phyloP scores from a whole-genome alignment of 2,329 filamentous ascomycete species.

The Coniochaeta ligniaria region DNA sequence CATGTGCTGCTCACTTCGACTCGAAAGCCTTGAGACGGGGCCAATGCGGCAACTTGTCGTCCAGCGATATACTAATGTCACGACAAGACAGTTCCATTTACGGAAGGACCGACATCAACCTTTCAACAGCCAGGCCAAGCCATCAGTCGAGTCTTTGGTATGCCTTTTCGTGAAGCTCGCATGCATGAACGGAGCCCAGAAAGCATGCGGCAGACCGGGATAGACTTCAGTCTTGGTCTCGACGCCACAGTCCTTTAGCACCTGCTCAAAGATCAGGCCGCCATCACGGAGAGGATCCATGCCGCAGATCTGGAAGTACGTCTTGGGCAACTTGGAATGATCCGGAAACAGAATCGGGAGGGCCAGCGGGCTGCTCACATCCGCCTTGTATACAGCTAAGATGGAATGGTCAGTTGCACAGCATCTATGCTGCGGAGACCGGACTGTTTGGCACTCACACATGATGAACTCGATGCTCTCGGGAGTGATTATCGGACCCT shows the following conservation, averaged over 20 bases:
- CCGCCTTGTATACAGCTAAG: slow-evolving; percentile 15
- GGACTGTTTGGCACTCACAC: slow-evolving; percentile 8
- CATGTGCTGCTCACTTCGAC: no score
- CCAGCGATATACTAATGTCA: no score
- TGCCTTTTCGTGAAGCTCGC: not conserved
- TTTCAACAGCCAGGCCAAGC: not conserved
- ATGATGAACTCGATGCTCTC: slow-evolving; percentile 15
- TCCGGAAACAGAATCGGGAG: slow-evolving; percentile 15
- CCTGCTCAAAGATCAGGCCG: slow-evolving; percentile 20
- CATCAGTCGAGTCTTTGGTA: not conserved
- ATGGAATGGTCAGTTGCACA: not conserved
- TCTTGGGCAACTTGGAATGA: slow-evolving; percentile 16
- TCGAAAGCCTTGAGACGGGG: no score
- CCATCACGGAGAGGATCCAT: slow-evolving; percentile 21
- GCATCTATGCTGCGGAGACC: no score
- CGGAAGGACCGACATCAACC: no score
- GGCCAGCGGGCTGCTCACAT: slow-evolving; percentile 15
- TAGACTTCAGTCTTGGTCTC: slow-evolving; percentile 20
- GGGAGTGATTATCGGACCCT: slow-evolving; percentile 14
- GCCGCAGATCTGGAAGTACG: slow-evolving; percentile 24
- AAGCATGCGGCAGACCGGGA: slow-evolving; percentile 21
- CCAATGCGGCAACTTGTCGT: no score
- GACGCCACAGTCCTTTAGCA: slow-evolving; percentile 18
- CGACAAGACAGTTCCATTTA: no score
- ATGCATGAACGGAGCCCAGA: slow-evolving; percentile 9